Evolutionary conservation across 139 green algal species (phyloP).

Genomic region (Coccomyxa sp.): DNA sequence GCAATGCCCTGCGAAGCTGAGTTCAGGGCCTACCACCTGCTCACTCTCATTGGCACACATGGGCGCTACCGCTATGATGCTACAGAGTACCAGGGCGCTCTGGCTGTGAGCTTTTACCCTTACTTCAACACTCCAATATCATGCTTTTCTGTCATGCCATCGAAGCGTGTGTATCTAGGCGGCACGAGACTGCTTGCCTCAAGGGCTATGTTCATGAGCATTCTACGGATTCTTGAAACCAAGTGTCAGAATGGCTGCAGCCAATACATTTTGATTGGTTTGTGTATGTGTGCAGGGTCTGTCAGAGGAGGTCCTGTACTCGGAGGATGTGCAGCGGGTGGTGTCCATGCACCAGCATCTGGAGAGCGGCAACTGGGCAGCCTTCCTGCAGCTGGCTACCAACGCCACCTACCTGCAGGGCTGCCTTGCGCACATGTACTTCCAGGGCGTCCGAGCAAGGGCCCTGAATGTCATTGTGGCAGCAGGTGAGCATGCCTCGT

Average conservation of each 20-base stretch:
- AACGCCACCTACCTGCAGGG: conserved; percentile 59
- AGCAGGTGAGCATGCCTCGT: not conserved
- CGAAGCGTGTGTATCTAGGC: too few relatives aligned
- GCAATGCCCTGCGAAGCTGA: conserved; percentile 47
- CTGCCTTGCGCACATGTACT: conserved; percentile 62
- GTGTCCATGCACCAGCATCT: conserved; percentile 15
- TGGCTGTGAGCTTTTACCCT: too few relatives aligned
- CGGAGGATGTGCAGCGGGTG: conserved; percentile 26
- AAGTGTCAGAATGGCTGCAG: not conserved
- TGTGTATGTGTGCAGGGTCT: not conserved
- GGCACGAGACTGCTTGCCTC: not conserved
- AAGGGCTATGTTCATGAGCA: not conserved
- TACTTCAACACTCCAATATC: too few relatives aligned
- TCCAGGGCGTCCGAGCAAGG: conserved; percentile 24
- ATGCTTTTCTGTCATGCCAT: too few relatives aligned
- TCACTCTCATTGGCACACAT: conserved; percentile 59
- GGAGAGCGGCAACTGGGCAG: conserved; percentile 39
- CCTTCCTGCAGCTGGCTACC: conserved; percentile 48
- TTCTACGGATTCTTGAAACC: not conserved
- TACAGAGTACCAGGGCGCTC: conserved; percentile 9
- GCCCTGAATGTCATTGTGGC: conserved; percentile 6
- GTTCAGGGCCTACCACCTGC: conserved; percentile 71
- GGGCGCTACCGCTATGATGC: conserved; percentile 53
- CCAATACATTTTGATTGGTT: too few relatives aligned
- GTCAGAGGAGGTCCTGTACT: conserved; percentile 25